A percentile compares a stretch with the other conserved stretches of the same genome.
Evolutionary conservation across 192 early-diverging fungal species (phyloP).

Genomic region (Podila minutissima): DNA sequence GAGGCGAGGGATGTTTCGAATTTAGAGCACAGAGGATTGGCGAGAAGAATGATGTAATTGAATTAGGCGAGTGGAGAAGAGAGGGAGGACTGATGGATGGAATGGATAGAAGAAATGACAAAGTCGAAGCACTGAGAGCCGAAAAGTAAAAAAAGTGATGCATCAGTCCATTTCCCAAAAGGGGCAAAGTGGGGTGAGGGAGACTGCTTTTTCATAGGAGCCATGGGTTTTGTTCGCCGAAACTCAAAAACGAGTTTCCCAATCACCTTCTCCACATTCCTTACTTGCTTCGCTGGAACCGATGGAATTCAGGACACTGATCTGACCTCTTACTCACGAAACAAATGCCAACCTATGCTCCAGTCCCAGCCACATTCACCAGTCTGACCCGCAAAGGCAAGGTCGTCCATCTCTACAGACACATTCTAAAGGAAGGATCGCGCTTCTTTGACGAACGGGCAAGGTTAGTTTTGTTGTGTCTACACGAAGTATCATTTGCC

Average conservation of each 20-base stretch:
- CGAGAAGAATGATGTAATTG: too few species aligned
- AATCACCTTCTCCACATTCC: background rate
- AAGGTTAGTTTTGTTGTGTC: conserved; percentile 15
- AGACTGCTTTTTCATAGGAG: too few species aligned
- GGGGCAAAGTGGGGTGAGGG: too few species aligned
- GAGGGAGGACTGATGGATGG: background rate
- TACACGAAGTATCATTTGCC: background rate
- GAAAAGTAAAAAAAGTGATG: too few species aligned
- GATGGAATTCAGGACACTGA: background rate
- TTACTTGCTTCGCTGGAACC: background rate
- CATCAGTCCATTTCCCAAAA: too few species aligned
- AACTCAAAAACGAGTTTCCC: too few species aligned
- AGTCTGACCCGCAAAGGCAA: conserved; percentile 6
- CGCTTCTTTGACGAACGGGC: conserved; percentile 46
- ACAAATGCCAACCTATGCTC: conserved; percentile 33
- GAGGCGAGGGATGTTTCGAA: too few species aligned
- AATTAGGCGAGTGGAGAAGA: too few species aligned
- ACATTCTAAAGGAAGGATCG: conserved; percentile 31
- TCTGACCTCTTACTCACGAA: background rate
- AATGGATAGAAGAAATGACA: background rate
- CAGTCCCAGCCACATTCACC: conserved; percentile 24
- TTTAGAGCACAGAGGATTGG: too few species aligned
- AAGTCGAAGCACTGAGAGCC: background rate
- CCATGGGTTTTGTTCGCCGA: too few species aligned
- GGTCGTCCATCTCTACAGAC: conserved; percentile 31